Evolutionary conservation across 2,329 filamentous ascomycete genomes (phyloP).

Genomic region (Juglanconis oblonga): DNA sequence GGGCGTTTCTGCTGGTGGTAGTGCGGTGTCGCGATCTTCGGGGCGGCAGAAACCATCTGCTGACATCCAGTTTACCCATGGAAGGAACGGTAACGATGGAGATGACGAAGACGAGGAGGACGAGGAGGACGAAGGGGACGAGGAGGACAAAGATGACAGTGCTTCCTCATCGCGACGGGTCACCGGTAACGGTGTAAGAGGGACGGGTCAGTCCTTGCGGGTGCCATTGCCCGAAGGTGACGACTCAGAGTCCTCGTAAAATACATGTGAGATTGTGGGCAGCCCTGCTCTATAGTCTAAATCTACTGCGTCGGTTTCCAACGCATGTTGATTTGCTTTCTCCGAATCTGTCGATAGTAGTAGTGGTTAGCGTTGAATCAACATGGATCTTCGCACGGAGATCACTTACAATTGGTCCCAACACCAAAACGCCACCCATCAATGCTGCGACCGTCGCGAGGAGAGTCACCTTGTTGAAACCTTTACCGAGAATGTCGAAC

Average conservation of each 20-base stretch:
- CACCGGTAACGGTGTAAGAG: background rate
- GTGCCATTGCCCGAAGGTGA: background rate
- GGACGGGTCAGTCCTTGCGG: background rate
- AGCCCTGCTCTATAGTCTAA: conserved; percentile 19
- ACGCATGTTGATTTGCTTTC: conserved; percentile 65
- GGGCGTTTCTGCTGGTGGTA: background rate
- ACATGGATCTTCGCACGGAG: background rate
- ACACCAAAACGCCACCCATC: conserved; percentile 68
- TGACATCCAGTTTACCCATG: background rate
- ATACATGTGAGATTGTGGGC: background rate
- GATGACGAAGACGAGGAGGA: background rate
- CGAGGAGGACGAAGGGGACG: background rate
- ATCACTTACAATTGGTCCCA: conserved; percentile 79
- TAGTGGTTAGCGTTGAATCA: conserved; percentile 30
- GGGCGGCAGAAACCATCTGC: background rate
- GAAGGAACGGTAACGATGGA: background rate
- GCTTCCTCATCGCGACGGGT: background rate
- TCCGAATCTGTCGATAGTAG: conserved; percentile 42
- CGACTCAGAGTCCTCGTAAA: background rate
- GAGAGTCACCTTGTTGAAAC: conserved; percentile 88
- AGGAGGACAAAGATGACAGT: background rate
- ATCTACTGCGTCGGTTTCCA: conserved; percentile 45
- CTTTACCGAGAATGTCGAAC: conserved; percentile 90
- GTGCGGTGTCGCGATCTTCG: background rate
- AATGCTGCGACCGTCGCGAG: conserved; percentile 80